Percentiles rank a stretch among this genome's conserved stretches.
Conservation (phyloP, 495 filamentous ascomycete species). For the Penicillium waksmanii region DNA sequence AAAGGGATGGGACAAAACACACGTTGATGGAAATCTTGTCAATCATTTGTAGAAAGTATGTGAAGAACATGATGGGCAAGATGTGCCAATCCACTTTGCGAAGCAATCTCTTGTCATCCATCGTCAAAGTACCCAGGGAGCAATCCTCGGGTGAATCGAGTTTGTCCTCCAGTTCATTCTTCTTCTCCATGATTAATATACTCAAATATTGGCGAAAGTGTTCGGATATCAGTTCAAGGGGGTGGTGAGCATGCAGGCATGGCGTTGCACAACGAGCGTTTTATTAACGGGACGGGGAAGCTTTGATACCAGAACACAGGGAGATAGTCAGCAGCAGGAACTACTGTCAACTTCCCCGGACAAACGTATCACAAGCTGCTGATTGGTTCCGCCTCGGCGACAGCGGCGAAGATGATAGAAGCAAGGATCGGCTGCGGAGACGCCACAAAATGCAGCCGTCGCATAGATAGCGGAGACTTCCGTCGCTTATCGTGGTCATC, state of each 20-base stretch:
- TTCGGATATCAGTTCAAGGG: background rate
- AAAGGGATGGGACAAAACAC: constrained; percentile 18
- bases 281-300: constrained; percentile 10
- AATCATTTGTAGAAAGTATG: constrained; percentile 67
- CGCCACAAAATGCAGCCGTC: constrained; percentile 27
- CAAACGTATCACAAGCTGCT: constrained; percentile 1
- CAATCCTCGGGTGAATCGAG: constrained; percentile 17
- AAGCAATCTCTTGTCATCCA: constrained; percentile 42
- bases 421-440: constrained; percentile 19
- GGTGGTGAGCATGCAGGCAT: background rate
- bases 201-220: background rate
- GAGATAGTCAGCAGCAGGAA: constrained; percentile 10
- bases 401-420: constrained; percentile 5
- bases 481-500: constrained; percentile 17
- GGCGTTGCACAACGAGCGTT: constrained; percentile 5
- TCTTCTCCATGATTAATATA: constrained; percentile 12
- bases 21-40: constrained; percentile 69
- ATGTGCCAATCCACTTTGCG: constrained; percentile 58
- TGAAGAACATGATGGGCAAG: constrained; percentile 61
- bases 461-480: constrained; percentile 26
- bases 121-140: constrained; percentile 22
- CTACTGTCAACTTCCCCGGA: background rate
- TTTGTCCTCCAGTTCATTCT: constrained; percentile 16
- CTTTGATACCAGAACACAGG: constrained; percentile 8
- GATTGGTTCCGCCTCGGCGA: background rate